phyloP scores from a whole-genome alignment of 495 filamentous ascomycete genomes.

The Penicillium manginii region DNA sequence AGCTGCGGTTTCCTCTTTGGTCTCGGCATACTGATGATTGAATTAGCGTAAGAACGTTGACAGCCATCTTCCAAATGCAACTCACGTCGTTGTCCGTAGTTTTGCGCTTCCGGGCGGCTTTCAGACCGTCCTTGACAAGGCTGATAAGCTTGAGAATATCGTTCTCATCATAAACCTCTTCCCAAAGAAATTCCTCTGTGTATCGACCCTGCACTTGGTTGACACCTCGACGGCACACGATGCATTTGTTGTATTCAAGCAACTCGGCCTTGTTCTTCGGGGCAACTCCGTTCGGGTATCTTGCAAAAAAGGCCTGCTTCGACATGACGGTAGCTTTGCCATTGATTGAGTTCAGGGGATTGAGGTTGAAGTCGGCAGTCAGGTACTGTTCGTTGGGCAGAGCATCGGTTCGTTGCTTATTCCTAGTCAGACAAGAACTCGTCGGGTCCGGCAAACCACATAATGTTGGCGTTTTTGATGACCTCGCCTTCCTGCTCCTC shows the following conservation, averaged over 20 bases:
- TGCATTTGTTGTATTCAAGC: constrained; percentile 82
- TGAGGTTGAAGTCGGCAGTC: constrained; percentile 79
- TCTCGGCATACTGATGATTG: constrained; percentile 37
- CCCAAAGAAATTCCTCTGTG: constrained; percentile 92
- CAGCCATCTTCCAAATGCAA: not conserved
- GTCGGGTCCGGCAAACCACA: constrained; percentile 91
- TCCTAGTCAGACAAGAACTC: constrained; percentile 76
- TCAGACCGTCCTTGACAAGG: constrained; percentile 64
- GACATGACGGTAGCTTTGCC: constrained; percentile 85
- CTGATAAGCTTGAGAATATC: constrained; percentile 67
- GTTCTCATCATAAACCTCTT: constrained; percentile 72
- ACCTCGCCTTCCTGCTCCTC: constrained; percentile 56
- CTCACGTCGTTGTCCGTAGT: constrained; percentile 55
- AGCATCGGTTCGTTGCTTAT: constrained; percentile 82
- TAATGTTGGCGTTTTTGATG: constrained; percentile 69
- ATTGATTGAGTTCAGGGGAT: constrained; percentile 87
- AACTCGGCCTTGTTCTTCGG: constrained; percentile 61
- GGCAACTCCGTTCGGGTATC: constrained; percentile 77
- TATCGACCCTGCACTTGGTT: constrained; percentile 87
- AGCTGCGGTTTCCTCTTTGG: constrained; percentile 49
- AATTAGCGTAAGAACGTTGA: constrained; percentile 16
- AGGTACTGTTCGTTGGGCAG: constrained; percentile 92
- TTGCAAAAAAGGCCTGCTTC: constrained; percentile 59
- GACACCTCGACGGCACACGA: constrained; percentile 87
- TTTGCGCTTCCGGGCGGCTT: constrained; percentile 57